Evolutionary conservation across 1,284 basidiomycete species (phyloP).

Genomic region (Malassezia obtusa): DNA sequence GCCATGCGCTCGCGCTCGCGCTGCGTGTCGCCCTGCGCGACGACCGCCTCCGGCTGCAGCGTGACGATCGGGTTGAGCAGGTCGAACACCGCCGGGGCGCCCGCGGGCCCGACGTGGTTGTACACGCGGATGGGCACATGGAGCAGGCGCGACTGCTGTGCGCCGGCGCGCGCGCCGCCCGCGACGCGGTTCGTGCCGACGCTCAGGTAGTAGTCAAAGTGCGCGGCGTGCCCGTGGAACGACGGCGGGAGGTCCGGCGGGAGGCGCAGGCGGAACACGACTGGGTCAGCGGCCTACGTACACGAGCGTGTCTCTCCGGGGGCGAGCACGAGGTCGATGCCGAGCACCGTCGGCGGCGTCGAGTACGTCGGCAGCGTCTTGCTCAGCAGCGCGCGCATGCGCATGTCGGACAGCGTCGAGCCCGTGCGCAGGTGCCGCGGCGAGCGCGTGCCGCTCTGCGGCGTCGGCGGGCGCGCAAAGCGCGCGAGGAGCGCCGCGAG

Average conservation of each 20-base stretch:
- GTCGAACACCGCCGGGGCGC: constrained; percentile 49
- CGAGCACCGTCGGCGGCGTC: constrained; percentile 70
- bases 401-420: constrained; percentile 58
- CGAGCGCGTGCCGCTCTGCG: not conserved
- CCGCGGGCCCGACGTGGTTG: constrained; percentile 58
- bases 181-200: constrained; percentile 66
- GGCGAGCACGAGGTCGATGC: constrained; percentile 64
- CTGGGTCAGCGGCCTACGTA: constrained; percentile 51
- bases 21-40: not conserved
- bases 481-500: constrained; percentile 13
- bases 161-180: not conserved
- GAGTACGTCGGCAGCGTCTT: constrained; percentile 67
- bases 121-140: constrained; percentile 78
- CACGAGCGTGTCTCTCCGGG: constrained; percentile 74
- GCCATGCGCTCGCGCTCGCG: not conserved
- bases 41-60: constrained; percentile 25
- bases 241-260: constrained; percentile 74
- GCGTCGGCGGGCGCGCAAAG: not conserved
- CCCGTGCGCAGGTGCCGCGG: constrained; percentile 45
- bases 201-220: constrained; percentile 77
- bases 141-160: constrained; percentile 64
- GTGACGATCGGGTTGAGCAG: constrained; percentile 50
- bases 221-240: constrained; percentile 69
- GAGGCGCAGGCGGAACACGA: constrained; percentile 25
- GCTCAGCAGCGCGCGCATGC: constrained; percentile 37